These are phyloP conservation scores for Coniochaeta sp. DNA, from an alignment of 2,329 filamentous ascomycete species.

Conservation along the genomic window DNA sequence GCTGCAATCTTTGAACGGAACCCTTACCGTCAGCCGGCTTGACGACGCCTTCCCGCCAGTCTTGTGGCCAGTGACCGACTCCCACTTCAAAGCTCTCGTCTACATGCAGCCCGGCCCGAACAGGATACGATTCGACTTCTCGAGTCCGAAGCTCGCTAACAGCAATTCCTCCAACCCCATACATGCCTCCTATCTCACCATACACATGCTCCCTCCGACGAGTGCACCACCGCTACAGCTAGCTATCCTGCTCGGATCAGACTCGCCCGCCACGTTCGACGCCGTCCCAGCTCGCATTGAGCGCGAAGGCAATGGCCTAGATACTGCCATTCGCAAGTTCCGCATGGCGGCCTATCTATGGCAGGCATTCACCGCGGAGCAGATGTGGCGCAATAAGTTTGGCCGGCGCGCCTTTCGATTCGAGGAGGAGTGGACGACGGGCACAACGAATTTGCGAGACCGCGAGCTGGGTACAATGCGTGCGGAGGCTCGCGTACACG, in stretches of 20 bases:
- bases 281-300: conserved; percentile 67
- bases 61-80: conserved; percentile 81
- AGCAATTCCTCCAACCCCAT: conserved; percentile 59
- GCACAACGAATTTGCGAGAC: conserved; percentile 72
- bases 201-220: conserved; percentile 79
- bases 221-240: conserved; percentile 80
- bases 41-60: conserved; percentile 80
- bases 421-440: conserved; percentile 90
- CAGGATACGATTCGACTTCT: conserved; percentile 79
- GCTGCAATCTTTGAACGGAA: conserved; percentile 67
- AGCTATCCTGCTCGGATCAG: conserved; percentile 78
- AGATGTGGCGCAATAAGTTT: conserved; percentile 87
- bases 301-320: conserved; percentile 74
- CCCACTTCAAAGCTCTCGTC: conserved; percentile 84
- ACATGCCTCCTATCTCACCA: conserved; percentile 71
- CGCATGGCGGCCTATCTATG: conserved; percentile 93
- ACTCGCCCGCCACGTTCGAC: conserved; percentile 82
- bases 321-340: conserved; percentile 80
- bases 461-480: conserved; percentile 65
- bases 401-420: conserved; percentile 82
- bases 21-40: conserved; percentile 69
- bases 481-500: conserved; percentile 83
- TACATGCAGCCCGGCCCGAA: conserved; percentile 92
- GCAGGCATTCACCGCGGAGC: conserved; percentile 95
- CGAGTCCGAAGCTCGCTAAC: conserved; percentile 71